Percentiles rank a stretch among this genome's conserved stretches.
Evolutionary conservation across 495 filamentous ascomycete genomes (phyloP).

Genomic region (Penicillium canescens): DNA sequence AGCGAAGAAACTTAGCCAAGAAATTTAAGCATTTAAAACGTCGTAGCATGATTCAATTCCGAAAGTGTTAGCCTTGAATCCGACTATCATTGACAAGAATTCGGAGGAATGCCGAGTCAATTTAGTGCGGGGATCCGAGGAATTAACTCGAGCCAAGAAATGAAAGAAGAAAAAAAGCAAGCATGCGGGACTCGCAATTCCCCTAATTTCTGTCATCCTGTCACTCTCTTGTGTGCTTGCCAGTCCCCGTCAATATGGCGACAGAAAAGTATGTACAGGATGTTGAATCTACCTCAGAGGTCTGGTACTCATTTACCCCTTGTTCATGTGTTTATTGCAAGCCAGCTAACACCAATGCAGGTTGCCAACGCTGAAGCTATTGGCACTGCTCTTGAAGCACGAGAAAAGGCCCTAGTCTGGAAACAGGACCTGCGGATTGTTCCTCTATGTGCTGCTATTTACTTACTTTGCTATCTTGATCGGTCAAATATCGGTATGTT

Average conservation of each 20-base stretch:
- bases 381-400: slow-evolving; percentile 14
- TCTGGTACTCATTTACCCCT: slow-evolving; percentile 3
- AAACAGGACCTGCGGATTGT: slow-evolving; percentile 64
- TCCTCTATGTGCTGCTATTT: slow-evolving; percentile 58
- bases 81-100: neutral
- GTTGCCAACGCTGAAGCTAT: slow-evolving; percentile 1
- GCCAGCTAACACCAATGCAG: neutral
- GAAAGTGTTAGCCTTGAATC: neutral
- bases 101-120: slow-evolving; percentile 20
- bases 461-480: slow-evolving; percentile 67
- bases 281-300: slow-evolving; percentile 14
- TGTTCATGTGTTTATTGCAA: neutral
- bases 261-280: slow-evolving; percentile 17
- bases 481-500: slow-evolving; percentile 63
- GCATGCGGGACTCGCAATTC: slow-evolving; percentile 1
- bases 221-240: neutral
- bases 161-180: slow-evolving; percentile 11
- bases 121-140: slow-evolving; percentile 21
- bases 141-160: slow-evolving; percentile 9
- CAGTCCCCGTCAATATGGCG: slow-evolving; percentile 6
- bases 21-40: neutral
- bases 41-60: neutral
- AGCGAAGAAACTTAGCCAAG: neutral
- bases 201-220: neutral
- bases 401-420: slow-evolving; percentile 47